Conservation (phyloP, 441 rosid species). For the Geranium incanum region DNA sequence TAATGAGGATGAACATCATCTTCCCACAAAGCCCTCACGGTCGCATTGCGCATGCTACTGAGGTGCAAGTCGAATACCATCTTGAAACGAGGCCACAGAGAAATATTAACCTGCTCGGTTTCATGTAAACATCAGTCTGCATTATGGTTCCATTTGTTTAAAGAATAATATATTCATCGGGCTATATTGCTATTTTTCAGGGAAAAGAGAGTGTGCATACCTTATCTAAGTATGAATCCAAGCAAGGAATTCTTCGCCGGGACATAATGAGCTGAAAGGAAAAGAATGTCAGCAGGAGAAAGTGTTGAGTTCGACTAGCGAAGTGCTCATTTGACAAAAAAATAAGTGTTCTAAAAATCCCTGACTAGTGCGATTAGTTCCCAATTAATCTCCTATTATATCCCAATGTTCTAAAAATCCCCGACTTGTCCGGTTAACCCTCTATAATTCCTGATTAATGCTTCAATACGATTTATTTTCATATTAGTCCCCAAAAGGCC, state of each 20-base stretch:
- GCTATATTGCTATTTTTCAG: too few species aligned
- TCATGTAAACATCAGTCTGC: constrained; percentile 18
- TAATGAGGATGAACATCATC: constrained; percentile 99
- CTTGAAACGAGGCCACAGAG: constrained; percentile 98
- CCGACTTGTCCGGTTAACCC: too few species aligned
- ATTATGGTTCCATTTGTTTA: constrained; percentile 12
- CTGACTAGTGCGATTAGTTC: neutral
- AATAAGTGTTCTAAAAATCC: neutral
- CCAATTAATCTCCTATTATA: neutral
- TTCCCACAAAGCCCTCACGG: constrained; percentile 83
- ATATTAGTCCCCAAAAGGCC: neutral
- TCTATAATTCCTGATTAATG: too few species aligned
- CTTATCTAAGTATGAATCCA: constrained; percentile 98
- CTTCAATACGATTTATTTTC: too few species aligned
- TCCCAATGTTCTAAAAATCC: neutral
- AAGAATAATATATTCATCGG: neutral
- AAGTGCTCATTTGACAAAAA: neutral
- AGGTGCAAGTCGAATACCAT: constrained; percentile 92
- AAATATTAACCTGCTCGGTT: constrained; percentile 65
- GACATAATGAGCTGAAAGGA: constrained; percentile 81
- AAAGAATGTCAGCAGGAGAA: constrained; percentile 1
- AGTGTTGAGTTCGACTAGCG: neutral
- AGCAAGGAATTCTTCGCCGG: constrained; percentile 86
- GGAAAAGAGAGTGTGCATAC: constrained; percentile 27
- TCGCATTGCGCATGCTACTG: constrained; percentile 87